These are phyloP conservation scores for Cucurbita maxima DNA, from an alignment of 306 rosid genomes.

Conservation along the genomic window DNA sequence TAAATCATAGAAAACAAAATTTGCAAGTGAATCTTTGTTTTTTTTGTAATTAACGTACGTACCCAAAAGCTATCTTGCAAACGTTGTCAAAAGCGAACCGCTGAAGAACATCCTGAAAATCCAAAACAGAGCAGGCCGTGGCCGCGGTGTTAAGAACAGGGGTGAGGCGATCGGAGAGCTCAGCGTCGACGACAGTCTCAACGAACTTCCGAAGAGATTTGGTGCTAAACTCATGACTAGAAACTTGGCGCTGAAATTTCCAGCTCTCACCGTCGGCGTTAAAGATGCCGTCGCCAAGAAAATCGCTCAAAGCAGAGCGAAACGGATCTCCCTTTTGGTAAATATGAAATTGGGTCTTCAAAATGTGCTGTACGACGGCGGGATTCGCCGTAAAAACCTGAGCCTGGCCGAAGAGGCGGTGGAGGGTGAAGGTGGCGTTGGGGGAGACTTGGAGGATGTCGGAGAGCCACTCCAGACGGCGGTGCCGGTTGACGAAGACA, in stretches of 20 bases:
- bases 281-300: conserved; percentile 64
- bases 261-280: conserved; percentile 30
- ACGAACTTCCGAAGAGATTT: conserved; percentile 31
- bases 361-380: conserved; percentile 46
- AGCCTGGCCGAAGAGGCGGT: conserved; percentile 20
- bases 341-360: conserved; percentile 37
- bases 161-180: conserved; percentile 33
- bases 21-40: no score
- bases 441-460: conserved; percentile 36
- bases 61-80: conserved; percentile 47
- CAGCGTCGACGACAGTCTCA: conserved; percentile 38
- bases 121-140: neutral
- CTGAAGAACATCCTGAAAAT: conserved; percentile 54
- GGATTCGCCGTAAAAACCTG: conserved; percentile 46
- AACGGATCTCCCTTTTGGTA: conserved; percentile 32
- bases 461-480: conserved; percentile 39
- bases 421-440: conserved; percentile 39
- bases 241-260: conserved; percentile 54
- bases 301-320: conserved; percentile 15
- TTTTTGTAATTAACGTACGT: neutral
- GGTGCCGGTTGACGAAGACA: conserved; percentile 17
- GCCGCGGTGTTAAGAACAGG: conserved; percentile 30
- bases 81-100: conserved; percentile 63
- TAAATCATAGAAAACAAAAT: no score
- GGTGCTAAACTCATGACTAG: conserved; percentile 45